Evolutionary conservation across 2,329 filamentous ascomycete genomes (phyloP), one percentile per base, ranked within the genome.

Genomic region (Atkinsonella hypoxylon): DNA sequence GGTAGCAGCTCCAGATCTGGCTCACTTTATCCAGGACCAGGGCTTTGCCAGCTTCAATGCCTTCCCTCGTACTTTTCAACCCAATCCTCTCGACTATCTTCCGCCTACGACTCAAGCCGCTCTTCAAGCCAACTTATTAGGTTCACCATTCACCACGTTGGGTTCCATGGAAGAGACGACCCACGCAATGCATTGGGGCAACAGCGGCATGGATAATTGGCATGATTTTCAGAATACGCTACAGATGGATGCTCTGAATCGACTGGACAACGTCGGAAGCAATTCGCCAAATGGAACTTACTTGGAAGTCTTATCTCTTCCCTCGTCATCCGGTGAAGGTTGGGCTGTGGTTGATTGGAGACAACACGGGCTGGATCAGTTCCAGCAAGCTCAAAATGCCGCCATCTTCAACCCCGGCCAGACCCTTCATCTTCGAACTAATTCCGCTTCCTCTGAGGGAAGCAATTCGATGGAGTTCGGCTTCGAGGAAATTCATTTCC

Each of bases 331-430:
- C 61, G 89, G 94, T 59, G 87, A 90, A 59, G 87, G 88, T 52
- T 97, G 90, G 90, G 82, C 81, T 47, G 79, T 86, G 57, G 82
- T 96, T 51, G 87, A 93, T 57, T 79, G 81, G 63, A 83, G 83
- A 53, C 81, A 83, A 53, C 83, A 81, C 54, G 85, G 83, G 47
- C 59, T 69, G 38, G 82, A 86, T 58, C 86, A 91, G 58, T 68
- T 69, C 53, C 64, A 68, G 47, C 71, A 74, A 52, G 61, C 63
- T 6, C 77, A 79, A 48, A 79, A 73, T 55, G 67, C 74, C 40
- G 83, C 87, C 57, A 90, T 95, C 62, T 94, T 95, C 74, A 95
- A 96, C 68, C 91, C 91, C 2, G 82, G 85, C 55, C 87, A 95
- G 70, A 94, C 89, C 1, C 73, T 97, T 48, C 91, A 96, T 70